phyloP scores from a whole-genome alignment of 2,329 filamentous ascomycete species.

The Xylaria sp. region DNA sequence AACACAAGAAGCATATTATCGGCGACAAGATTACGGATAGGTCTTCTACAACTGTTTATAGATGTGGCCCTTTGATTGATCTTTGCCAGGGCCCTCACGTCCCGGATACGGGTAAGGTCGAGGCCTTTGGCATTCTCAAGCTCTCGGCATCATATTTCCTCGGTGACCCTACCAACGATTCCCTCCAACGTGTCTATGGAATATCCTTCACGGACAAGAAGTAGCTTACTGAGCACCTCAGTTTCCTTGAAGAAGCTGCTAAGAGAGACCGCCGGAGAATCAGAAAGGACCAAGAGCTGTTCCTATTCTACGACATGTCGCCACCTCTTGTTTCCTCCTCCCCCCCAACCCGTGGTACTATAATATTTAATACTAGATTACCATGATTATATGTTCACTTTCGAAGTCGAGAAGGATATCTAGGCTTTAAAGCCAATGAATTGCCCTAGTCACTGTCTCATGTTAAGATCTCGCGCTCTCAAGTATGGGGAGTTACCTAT shows the following conservation, averaged over 20 bases:
- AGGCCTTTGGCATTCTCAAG: constrained; percentile 94
- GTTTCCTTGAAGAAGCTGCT: constrained; percentile 96
- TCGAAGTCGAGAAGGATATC: constrained; percentile 66
- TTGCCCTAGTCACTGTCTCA: constrained; percentile 86
- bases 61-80: constrained; percentile 93
- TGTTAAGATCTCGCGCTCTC: constrained; percentile 78
- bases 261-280: constrained; percentile 96
- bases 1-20: constrained; percentile 99
- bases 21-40: constrained; percentile 89
- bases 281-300: constrained; percentile 94
- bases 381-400: constrained; percentile 82
- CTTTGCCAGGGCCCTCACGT: constrained; percentile 95
- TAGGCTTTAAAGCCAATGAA: constrained; percentile 95
- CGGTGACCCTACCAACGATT: constrained; percentile 92
- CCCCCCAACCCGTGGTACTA: too few relatives aligned
- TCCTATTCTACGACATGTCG: constrained; percentile 95
- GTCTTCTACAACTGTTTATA: constrained; percentile 92
- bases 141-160: constrained; percentile 84
- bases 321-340: constrained; percentile 94
- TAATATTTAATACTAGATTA: constrained; percentile 89
- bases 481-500: constrained; percentile 85
- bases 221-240: constrained; percentile 89
- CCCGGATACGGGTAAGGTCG: constrained; percentile 90
- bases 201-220: constrained; percentile 97
- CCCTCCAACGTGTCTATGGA: constrained; percentile 94